These are phyloP conservation scores for Chlamydomonas sp. DNA, from an alignment of 139 green algal genomes.

Conservation along the genomic window DNA sequence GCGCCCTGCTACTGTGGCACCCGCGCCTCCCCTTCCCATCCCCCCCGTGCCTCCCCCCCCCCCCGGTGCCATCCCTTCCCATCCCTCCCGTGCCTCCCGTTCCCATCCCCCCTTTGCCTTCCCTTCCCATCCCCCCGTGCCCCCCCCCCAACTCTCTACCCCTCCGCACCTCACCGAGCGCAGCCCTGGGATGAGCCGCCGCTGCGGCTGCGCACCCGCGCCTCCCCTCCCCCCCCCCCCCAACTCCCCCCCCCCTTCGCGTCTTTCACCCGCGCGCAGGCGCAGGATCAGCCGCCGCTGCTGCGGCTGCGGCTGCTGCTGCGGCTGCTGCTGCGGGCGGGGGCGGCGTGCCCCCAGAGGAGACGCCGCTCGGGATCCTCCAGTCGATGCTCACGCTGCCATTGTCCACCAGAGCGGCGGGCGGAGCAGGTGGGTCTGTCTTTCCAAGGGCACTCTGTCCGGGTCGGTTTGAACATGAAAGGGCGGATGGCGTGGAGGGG, in stretches of 20 bases:
- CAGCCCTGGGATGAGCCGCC: too few species aligned
- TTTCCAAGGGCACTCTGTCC: too few species aligned
- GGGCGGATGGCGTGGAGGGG: too few species aligned
- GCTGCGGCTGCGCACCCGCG: too few species aligned
- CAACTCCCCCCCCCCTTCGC: too few species aligned
- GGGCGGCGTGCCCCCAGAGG: not conserved
- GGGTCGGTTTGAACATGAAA: too few species aligned
- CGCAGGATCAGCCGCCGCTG: too few species aligned
- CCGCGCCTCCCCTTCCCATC: not conserved
- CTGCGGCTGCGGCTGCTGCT: too few species aligned
- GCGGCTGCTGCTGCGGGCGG: not conserved
- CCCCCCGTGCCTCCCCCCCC: not conserved
- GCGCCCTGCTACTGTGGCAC: too few species aligned
- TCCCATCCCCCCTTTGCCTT: not conserved
- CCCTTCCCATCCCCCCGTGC: not conserved
- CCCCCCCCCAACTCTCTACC: not conserved
- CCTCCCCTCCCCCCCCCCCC: too few species aligned
- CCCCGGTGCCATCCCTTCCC: not conserved
- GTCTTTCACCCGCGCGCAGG: too few species aligned
- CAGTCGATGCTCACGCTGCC: slow-evolving; percentile 14
- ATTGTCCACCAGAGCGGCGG: not conserved
- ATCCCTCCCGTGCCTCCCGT: not conserved
- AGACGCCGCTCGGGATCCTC: slow-evolving; percentile 15
- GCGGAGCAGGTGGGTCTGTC: not conserved
- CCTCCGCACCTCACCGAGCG: too few species aligned